A percentile compares a stretch with the other conserved stretches of the same genome.
Conservation (phyloP, 371 early-diverging fungal species). For the Apophysomyces ossiformis region DNA sequence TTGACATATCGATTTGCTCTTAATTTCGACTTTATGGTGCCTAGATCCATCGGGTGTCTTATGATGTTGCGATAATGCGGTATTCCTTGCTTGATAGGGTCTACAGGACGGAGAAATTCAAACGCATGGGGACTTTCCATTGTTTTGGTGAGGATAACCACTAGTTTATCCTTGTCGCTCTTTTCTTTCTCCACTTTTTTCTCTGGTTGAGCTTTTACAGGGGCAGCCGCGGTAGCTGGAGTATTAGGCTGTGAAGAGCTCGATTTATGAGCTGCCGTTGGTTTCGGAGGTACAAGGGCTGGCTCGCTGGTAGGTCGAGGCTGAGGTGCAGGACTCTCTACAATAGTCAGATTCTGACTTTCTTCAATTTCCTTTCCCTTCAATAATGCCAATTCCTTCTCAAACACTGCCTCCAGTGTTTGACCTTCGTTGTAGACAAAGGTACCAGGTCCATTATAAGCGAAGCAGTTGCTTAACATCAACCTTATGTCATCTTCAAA, state of each 20-base stretch:
- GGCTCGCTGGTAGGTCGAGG: not conserved
- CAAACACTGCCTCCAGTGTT: slow-evolving; percentile 46
- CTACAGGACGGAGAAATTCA: slow-evolving; percentile 55
- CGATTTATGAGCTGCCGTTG: not conserved
- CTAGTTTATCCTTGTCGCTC: slow-evolving; percentile 40
- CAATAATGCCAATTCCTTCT: slow-evolving; percentile 43
- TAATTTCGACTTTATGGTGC: slow-evolving; percentile 84
- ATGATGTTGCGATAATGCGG: slow-evolving; percentile 82
- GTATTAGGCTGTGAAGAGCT: not conserved
- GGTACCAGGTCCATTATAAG: slow-evolving; percentile 55
- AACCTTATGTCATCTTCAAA: slow-evolving; percentile 72
- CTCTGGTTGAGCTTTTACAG: slow-evolving; percentile 19
- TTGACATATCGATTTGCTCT: slow-evolving; percentile 42
- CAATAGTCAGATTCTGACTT: slow-evolving; percentile 50
- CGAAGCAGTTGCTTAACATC: slow-evolving; percentile 61
- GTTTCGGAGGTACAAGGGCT: slow-evolving; percentile 15
- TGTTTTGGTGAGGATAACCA: slow-evolving; percentile 27
- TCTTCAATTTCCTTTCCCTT: slow-evolving; percentile 42
- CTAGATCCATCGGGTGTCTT: slow-evolving; percentile 97
- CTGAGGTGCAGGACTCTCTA: slow-evolving; percentile 41
- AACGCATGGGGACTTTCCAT: slow-evolving; percentile 44
- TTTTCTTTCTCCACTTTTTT: slow-evolving; percentile 9
- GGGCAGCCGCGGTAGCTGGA: slow-evolving; percentile 11
- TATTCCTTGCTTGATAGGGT: slow-evolving; percentile 47
- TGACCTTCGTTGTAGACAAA: slow-evolving; percentile 56